phyloP scores from a whole-genome alignment of 257 asterid genomes.

The Striga asiatica region DNA sequence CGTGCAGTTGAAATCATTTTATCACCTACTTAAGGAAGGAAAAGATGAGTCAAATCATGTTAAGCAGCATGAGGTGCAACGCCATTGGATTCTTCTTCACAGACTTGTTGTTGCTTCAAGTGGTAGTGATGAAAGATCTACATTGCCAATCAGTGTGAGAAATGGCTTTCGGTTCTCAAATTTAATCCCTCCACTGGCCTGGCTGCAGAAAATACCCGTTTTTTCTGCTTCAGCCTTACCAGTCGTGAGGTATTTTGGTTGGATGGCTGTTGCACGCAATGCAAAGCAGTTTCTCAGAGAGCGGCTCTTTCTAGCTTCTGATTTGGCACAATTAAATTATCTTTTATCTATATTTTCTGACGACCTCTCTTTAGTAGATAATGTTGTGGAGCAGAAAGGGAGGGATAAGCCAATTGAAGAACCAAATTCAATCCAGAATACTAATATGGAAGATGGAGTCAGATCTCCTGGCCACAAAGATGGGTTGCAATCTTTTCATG shows the following conservation, averaged over 20 bases:
- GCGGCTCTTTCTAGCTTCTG: constrained; percentile 83
- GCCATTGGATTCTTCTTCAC: constrained; percentile 72
- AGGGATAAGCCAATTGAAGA: constrained; percentile 16
- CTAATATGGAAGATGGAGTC: constrained; percentile 23
- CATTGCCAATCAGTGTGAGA: constrained; percentile 31
- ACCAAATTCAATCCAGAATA: constrained; percentile 19
- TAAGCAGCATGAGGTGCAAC: constrained; percentile 59
- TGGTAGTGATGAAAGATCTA: constrained; percentile 63
- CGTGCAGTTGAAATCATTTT: constrained; percentile 35
- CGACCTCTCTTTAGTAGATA: constrained; percentile 65
- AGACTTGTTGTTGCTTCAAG: constrained; percentile 84
- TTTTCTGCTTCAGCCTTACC: constrained; percentile 72
- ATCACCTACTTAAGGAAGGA: constrained; percentile 53
- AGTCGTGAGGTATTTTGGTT: constrained; percentile 73
- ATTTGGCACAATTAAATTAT: constrained; percentile 55
- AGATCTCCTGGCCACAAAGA: constrained; percentile 30
- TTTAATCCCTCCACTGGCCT: constrained; percentile 65
- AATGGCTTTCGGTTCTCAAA: constrained; percentile 74
- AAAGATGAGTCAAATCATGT: constrained; percentile 30
- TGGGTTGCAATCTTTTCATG: constrained; percentile 44
- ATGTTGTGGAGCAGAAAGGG: constrained; percentile 36
- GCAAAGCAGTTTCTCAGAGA: constrained; percentile 75
- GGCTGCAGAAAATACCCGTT: constrained; percentile 70
- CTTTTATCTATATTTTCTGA: constrained; percentile 73
- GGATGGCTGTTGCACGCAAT: constrained; percentile 95